phyloP scores from a whole-genome alignment of 441 rosid species.

The Populus hybrid region DNA sequence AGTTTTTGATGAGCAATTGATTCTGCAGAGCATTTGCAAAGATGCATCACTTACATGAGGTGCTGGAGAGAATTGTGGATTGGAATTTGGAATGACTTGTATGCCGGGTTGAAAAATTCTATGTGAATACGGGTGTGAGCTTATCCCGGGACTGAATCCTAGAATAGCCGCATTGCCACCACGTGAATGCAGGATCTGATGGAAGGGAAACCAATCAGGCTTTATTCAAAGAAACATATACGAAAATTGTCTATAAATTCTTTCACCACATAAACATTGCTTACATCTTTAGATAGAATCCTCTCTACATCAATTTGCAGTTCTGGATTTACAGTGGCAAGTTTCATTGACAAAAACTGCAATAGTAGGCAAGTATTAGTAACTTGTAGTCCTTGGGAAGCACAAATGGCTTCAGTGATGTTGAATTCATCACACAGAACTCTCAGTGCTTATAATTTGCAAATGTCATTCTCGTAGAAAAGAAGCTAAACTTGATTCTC shows the following conservation, averaged over 20 bases:
- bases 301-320: slow-evolving; percentile 67
- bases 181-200: slow-evolving; percentile 59
- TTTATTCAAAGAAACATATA: slow-evolving; percentile 16
- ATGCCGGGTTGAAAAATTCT: slow-evolving; percentile 44
- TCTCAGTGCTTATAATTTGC: neutral
- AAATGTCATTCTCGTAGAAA: neutral
- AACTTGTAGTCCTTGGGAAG: slow-evolving; percentile 1
- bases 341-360: slow-evolving; percentile 98
- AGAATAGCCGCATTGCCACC: slow-evolving; percentile 42
- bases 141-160: slow-evolving; percentile 43
- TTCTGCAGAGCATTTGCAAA: neutral
- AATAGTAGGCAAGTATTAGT: slow-evolving; percentile 18
- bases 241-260: neutral
- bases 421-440: neutral
- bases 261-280: slow-evolving; percentile 18
- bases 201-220: slow-evolving; percentile 18
- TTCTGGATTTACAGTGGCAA: slow-evolving; percentile 89
- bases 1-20: neutral
- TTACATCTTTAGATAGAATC: slow-evolving; percentile 82
- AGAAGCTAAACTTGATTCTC: slow-evolving; percentile 7
- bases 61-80: slow-evolving; percentile 50
- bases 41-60: slow-evolving; percentile 45
- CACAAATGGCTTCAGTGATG: neutral
- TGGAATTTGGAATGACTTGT: slow-evolving; percentile 44
- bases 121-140: slow-evolving; percentile 35